Conservation (phyloP, 2,329 filamentous ascomycete genomes). For the Xylariomycetidae sp. region DNA sequence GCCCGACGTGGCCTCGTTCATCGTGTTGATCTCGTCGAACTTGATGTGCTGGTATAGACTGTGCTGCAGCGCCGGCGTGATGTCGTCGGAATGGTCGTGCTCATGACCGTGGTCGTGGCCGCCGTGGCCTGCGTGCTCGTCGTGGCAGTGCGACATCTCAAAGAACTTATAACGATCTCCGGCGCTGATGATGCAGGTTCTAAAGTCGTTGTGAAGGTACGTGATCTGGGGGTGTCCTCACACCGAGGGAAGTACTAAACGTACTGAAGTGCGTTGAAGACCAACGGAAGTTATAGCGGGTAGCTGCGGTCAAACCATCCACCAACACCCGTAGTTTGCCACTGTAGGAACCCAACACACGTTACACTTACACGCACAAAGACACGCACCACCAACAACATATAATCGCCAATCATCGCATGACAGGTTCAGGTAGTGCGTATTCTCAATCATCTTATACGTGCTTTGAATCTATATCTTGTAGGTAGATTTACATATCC, state of each 20-base stretch:
- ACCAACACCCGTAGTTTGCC: not conserved
- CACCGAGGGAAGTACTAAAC: not conserved
- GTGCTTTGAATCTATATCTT: too few species aligned
- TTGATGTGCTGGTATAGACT: constrained; percentile 89
- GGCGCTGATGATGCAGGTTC: too few species aligned
- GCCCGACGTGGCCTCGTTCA: constrained; percentile 70
- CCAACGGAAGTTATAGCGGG: constrained; percentile 2
- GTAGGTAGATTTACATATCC: too few species aligned
- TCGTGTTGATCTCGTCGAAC: constrained; percentile 75
- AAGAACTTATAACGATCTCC: too few species aligned
- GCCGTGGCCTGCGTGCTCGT: constrained; percentile 41
- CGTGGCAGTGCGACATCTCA: constrained; percentile 41
- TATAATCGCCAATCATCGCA: too few species aligned
- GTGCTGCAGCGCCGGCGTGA: constrained; percentile 83
- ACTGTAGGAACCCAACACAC: too few species aligned
- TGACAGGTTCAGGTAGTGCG: too few species aligned
- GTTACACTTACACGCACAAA: not conserved
- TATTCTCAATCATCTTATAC: too few species aligned
- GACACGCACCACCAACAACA: not conserved
- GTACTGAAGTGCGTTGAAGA: constrained; percentile 1
- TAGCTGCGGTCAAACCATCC: constrained; percentile 2
- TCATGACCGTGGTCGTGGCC: constrained; percentile 40
- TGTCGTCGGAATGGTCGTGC: constrained; percentile 88
- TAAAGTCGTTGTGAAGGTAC: too few species aligned
- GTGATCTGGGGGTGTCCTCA: too few species aligned